Base-by-base conservation (phyloP, 2,329 filamentous ascomycete genomes). In the Diplodia seriata region DNA sequence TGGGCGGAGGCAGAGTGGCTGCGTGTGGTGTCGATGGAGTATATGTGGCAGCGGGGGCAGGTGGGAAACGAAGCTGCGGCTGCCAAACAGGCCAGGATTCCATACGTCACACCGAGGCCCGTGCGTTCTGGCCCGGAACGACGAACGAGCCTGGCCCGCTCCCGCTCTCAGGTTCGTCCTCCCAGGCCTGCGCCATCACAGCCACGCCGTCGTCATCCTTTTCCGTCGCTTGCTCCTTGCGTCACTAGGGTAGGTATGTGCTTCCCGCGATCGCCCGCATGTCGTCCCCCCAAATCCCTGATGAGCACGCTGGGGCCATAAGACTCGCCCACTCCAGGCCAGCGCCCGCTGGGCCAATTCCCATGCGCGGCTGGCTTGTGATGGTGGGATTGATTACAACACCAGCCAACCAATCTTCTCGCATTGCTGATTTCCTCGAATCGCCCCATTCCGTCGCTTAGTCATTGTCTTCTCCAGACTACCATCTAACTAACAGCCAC, bases 281-380 rank as follows among this genome's bases (percentile, higher is more conserved):
- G 23, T 15, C 33, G n/a, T 26, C 1, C 54, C 20, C 26, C 26
- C 6, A 12, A 40, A 26, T 18, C 11, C 3, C 54, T 67, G 66
- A 67, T 54, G 66, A 62, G 66, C 66, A 67, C 56, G 66, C 66
- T 67, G 66, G 66, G 66, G 66, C 66, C 66, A 67, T 67, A 67
- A 62, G 66, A 67, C 56, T 57, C 54, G 33, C 43, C 55, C 55
- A 9, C 47, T 61, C 47, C 50, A 33, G 18, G 23, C 38, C n/a
- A 4, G 33, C 49, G 18, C 8, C 18, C n/a, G 47, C 50, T 62
- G 47, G 55, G 62, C 62, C 62, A 54, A 65, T 9, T 65, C 62
- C 62, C 47, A 36, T n/a, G 23, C 31, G 62, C 50, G 20, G 23
- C 23, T 40, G 50, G 50, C 50, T 54, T 55, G 62, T 55, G 33